Base-by-base conservation (phyloP, 352 stramenopile species). In the Pythium scleroteichum region DNA sequence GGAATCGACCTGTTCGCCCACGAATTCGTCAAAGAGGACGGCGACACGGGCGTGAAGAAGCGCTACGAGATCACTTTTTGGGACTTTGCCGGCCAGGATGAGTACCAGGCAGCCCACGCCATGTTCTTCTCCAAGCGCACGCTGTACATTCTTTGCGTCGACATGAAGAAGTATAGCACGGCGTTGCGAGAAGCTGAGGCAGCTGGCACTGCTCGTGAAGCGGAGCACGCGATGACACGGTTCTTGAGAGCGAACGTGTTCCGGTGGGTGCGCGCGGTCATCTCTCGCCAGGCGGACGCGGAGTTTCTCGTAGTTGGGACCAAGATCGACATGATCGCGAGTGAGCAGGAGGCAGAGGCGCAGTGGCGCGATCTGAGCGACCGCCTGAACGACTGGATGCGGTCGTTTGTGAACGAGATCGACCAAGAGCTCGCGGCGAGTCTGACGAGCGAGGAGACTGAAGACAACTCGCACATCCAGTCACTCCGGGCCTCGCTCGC, bases 1-100 rank as follows among this genome's bases (percentile, higher is more conserved):
- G 68, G 68, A 1, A 72, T 75, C 12, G 64, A 75, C 22, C 40
- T 74, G 4, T 66, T 71, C 22, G 26, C 62, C 0, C 65, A 53
- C 55, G 29, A 47, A 14, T 74, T 74, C 20, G 22, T 20, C 7
- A 3, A 40, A 41, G 5, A 39, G 6, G 26, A 59, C 32, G 44
- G 17, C 19, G 22, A 13, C 9, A 17, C 4, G 23, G 35, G n/a
- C 52, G 45, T 4, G 40, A 61, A 1, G 40, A 52, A 27, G 2
- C 38, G 23, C 20, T 20, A 53, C 32, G 42, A 52, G 23, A 42
- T 61, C 12, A 41, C 52, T 22, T 47, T 59, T 17, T 59, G 52
- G 52, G 52, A 59, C 19, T 59, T 59, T 23, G 52, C 52, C 14
- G 52, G 52, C 16, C 17, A 60, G 55, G 47, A 38, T 13, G 12